Evolutionary conservation across 2,329 filamentous ascomycete species (phyloP).

Genomic region (Sporothrix dimorphospora): DNA sequence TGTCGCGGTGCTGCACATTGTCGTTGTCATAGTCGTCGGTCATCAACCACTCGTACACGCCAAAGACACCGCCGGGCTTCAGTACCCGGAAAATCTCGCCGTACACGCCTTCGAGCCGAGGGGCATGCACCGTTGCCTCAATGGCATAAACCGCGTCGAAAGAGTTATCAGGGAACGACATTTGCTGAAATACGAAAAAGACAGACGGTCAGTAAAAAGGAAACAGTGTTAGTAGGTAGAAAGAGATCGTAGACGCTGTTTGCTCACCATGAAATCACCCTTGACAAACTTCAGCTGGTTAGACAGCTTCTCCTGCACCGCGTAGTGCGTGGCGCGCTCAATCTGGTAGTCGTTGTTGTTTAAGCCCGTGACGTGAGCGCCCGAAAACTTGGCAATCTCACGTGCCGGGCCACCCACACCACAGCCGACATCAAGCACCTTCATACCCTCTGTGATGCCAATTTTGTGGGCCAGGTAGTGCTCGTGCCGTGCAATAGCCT

Average conservation of each 20-base stretch:
- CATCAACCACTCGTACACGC: slow-evolving; percentile 99
- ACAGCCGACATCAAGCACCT: slow-evolving; percentile 92
- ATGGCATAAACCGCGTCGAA: slow-evolving; percentile 98
- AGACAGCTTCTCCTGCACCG: slow-evolving; percentile 76
- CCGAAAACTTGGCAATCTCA: slow-evolving; percentile 95
- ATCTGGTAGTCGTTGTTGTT: slow-evolving; percentile 99
- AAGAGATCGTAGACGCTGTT: slow-evolving; percentile 26
- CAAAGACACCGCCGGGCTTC: slow-evolving; percentile 94
- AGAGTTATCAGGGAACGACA: slow-evolving; percentile 87
- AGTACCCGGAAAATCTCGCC: slow-evolving; percentile 91
- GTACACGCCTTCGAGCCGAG: slow-evolving; percentile 88
- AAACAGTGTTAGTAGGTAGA: neutral
- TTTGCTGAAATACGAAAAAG: slow-evolving; percentile 56
- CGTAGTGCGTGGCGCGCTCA: slow-evolving; percentile 85
- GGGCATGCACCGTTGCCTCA: slow-evolving; percentile 94
- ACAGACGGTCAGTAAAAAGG: neutral
- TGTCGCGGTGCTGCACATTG: slow-evolving; percentile 82
- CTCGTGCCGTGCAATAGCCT: slow-evolving; percentile 94
- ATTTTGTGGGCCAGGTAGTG: slow-evolving; percentile 95
- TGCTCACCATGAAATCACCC: slow-evolving; percentile 85
- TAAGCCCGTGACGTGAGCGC: slow-evolving; percentile 83
- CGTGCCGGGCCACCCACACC: slow-evolving; percentile 94
- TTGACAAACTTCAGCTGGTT: slow-evolving; percentile 85
- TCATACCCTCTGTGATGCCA: slow-evolving; percentile 81
- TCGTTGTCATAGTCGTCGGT: slow-evolving; percentile 91